Base-by-base conservation (phyloP, 2,329 filamentous ascomycete genomes). In the Pseudogymnoascus sp. region DNA sequence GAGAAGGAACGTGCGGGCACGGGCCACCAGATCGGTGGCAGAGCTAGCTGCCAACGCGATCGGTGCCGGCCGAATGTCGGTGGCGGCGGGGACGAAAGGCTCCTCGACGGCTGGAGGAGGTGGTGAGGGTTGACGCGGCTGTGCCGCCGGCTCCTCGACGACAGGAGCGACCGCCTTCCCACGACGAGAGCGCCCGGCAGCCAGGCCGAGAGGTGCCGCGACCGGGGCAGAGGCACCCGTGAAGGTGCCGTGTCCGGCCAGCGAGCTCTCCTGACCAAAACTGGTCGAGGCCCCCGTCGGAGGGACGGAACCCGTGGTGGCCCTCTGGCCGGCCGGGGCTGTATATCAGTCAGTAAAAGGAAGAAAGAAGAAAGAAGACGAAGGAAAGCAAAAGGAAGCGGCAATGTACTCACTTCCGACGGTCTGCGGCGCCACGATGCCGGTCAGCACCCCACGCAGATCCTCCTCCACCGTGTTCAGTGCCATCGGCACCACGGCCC, bases 401-500 rank as follows among this genome's bases (percentile, higher is more conserved):
- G 27, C 10, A 5, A 17, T 17, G 33, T 55, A 55, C n/a, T 4
- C n/a, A 55, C 48, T 55, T 55, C 29, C 48, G 9, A 33, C 27
- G 48, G 48, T 55, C 27, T 4, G 17, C 48, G 48, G 48, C 48
- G 48, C 48, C n/a, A 55, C 48, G 29, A 55, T 55, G 48, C 48
- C 48, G 27, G 27, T 55, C 27, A 55, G 29, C 48, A 29, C 48
- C n/a, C 48, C 48, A 55, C 48, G 48, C 9, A 55, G 48, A 17
- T 55, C 48, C 48, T 55, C 48, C 48, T 55, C 48, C 48, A 55
- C 29, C 33, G 27, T 33, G 48, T 33, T 13, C 48, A 55, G 48
- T 55, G 48, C 48, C 48, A 55, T 55, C 29, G 48, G 48, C 48
- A 55, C 48, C 48, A 55, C 48, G 17, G 48, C 48, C n/a, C n/a